Percentiles rank a stretch among this genome's conserved stretches.
Conservation (phyloP, 805 yeast species). For the Nakazawaea holstii region DNA sequence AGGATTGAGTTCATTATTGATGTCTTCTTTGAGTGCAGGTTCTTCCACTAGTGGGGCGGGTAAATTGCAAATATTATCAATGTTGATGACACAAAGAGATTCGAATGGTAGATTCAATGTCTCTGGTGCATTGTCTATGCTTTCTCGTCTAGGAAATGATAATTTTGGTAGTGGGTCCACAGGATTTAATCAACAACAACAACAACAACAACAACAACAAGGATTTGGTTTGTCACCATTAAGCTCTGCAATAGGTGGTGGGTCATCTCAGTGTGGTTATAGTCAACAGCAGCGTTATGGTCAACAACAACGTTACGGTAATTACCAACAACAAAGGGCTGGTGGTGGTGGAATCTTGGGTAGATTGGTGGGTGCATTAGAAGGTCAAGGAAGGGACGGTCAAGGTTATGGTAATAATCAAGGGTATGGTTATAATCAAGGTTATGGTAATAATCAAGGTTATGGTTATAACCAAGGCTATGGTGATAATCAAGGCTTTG, state of each 20-base stretch:
- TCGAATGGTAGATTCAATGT: constrained; percentile 2
- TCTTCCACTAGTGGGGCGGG: background rate
- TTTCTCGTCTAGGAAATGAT: background rate
- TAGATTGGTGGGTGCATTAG: constrained; percentile 3
- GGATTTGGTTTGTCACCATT: background rate
- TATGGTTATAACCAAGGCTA: background rate
- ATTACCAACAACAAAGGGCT: background rate
- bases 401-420: background rate
- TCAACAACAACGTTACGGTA: background rate
- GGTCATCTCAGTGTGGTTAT: background rate
- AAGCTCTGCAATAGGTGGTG: background rate
- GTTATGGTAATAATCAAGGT: background rate
- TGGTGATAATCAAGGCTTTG: background rate
- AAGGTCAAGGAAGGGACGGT: background rate
- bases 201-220: constrained; percentile 1
- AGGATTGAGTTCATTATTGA: constrained; percentile 3
- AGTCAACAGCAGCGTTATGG: background rate
- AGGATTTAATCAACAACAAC: background rate
- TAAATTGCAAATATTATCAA: constrained; percentile 4
- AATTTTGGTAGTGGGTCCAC: background rate
- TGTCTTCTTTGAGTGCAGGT: constrained; percentile 3
- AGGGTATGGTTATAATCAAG: background rate
- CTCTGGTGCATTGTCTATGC: constrained; percentile 5
- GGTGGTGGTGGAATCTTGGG: constrained; percentile 2
- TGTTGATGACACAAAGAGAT: constrained; percentile 2